Evolutionary conservation across 225 moss, liverwort and hornwort species (phyloP).

Genomic region (Pseudisothecium myosuroides): DNA sequence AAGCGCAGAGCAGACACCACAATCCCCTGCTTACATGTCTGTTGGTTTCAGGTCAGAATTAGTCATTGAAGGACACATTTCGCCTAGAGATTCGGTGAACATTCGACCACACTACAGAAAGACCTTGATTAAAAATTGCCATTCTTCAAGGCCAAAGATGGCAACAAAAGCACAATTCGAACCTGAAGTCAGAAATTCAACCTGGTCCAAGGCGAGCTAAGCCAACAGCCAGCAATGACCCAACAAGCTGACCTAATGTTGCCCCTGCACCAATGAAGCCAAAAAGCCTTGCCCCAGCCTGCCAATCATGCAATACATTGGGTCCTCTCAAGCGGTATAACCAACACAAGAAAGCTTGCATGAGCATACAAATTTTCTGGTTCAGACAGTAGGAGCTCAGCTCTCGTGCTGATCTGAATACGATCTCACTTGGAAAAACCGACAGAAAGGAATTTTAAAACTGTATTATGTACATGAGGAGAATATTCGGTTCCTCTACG

Average conservation of each 20-base stretch:
- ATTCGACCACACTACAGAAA: neutral
- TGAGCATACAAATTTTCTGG: neutral
- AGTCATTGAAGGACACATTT: neutral
- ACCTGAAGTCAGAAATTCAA: constrained; percentile 37
- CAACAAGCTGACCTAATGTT: constrained; percentile 59
- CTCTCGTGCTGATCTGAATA: neutral
- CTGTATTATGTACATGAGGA: neutral
- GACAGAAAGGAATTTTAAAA: neutral
- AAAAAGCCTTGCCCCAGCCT: constrained; percentile 56
- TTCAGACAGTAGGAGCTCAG: neutral
- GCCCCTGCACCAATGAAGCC: constrained; percentile 61
- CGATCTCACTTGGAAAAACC: neutral
- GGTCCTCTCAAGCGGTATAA: neutral
- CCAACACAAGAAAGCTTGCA: neutral
- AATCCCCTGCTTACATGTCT: neutral
- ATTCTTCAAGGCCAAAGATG: neutral
- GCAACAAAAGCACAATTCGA: constrained; percentile 23
- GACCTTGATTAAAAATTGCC: neutral
- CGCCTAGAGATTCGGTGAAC: neutral
- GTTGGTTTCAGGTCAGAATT: neutral
- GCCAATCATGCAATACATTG: neutral
- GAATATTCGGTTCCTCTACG: neutral
- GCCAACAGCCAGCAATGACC: constrained; percentile 51
- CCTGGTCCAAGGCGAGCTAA: constrained; percentile 64
- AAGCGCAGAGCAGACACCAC: neutral